Percentiles rank a stretch among this genome's conserved stretches.
Evolutionary conservation across 2,329 filamentous ascomycete species (phyloP).

Genomic region (Fusarium guadeloupense): DNA sequence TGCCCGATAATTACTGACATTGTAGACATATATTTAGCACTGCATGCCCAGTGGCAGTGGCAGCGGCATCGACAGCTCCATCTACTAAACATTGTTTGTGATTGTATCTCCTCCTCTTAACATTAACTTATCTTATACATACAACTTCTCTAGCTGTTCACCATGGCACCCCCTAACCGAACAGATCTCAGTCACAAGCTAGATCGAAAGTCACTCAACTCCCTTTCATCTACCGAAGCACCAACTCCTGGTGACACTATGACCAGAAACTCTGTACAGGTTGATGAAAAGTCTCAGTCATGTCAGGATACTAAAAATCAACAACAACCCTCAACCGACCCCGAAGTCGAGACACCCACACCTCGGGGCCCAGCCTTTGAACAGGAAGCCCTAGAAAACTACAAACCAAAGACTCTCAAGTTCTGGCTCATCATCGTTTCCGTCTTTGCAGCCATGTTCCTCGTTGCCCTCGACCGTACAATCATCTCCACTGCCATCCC

Average conservation of each 20-base stretch:
- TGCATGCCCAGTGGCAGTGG: background rate
- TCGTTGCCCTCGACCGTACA: conserved; percentile 67
- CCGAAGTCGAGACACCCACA: conserved; percentile 27
- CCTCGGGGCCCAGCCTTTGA: conserved; percentile 30
- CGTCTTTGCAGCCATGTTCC: conserved; percentile 64
- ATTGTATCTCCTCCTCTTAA: background rate
- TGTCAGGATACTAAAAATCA: background rate
- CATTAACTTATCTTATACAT: background rate
- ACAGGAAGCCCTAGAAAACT: conserved; percentile 53
- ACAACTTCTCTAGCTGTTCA: background rate
- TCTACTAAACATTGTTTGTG: background rate
- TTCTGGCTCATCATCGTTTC: conserved; percentile 66
- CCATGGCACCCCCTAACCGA: conserved; percentile 20
- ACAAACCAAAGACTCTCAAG: conserved; percentile 60
- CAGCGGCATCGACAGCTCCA: too few relatives aligned
- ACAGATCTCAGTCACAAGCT: conserved; percentile 2
- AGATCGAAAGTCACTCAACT: conserved; percentile 29
- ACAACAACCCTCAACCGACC: conserved; percentile 12
- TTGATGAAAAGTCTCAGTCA: background rate
- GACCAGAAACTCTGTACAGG: background rate
- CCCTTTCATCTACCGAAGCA: conserved; percentile 32
- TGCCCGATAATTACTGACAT: conserved; percentile 9
- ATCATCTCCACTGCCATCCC: conserved; percentile 66
- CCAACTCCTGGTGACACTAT: background rate
- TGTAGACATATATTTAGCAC: conserved; percentile 32